Evolutionary conservation across 345 rosid genomes (phyloP).

Genomic region (Eucalyptus sp.): DNA sequence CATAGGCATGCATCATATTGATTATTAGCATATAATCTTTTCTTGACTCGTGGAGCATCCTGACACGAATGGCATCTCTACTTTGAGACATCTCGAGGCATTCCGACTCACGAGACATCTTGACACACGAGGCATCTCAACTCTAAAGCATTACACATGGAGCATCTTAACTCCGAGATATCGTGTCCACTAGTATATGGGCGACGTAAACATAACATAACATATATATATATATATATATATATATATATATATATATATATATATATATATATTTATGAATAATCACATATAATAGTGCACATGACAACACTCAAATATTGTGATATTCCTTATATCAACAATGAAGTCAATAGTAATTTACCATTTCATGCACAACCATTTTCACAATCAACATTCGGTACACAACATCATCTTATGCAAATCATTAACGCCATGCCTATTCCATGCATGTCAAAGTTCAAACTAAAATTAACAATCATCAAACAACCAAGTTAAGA

Average conservation of each 20-base stretch:
- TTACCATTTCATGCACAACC: not conserved
- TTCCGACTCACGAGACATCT: no score
- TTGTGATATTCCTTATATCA: not conserved
- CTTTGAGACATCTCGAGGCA: no score
- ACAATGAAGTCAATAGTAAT: no score
- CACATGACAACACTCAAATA: not conserved
- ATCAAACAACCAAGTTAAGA: not conserved
- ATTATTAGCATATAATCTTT: not conserved
- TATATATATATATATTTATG: no score
- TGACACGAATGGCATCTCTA: accelerated
- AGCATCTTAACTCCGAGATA: accelerated
- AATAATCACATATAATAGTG: not conserved
- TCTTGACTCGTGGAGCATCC: not conserved
- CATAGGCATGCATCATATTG: no score
- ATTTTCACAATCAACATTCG: not conserved
- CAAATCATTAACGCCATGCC: not conserved
- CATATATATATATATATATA: no score
- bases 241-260: no score
- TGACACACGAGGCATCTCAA: no score
- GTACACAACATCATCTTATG: not conserved
- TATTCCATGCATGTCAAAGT: not conserved
- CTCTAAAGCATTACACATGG: not conserved
- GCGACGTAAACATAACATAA: not conserved
- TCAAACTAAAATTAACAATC: not conserved
- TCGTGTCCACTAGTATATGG: not conserved